Base-by-base conservation (phyloP, 108 stramenopile genomes). In the Fistulifera pelliculosa region DNA sequence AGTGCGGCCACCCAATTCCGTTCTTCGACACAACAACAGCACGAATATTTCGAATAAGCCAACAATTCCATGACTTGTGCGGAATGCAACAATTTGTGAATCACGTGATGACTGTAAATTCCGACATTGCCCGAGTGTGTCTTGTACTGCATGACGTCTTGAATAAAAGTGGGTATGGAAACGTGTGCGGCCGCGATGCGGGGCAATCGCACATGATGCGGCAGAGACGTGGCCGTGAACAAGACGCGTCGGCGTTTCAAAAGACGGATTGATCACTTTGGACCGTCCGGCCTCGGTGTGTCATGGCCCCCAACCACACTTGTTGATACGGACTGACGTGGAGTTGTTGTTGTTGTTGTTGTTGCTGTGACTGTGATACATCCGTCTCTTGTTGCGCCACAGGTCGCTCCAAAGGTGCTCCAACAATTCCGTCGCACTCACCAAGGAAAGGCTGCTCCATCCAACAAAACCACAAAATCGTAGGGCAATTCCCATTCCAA, bases 21-120 rank as follows among this genome's bases (percentile, higher is more conserved):
- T 59, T 75, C 69, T 49, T 66, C 65, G 15, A 70, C 24, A 42
- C 69, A 75, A 47, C 74, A 70, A 48, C 61, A 75, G 45, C 64
- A 65, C 25, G 63, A 61, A 49, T 75, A 75, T 40, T 75, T 75
- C 16, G 68, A 58, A 22, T 62, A 38, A 35, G 60, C 69, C 47
- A 70, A 70, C 6, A 75, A 28, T 58, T 70, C 38, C 38, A 35
- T 41, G 6, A 60, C 69, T 45, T 57, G 15, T 38, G 60, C 41
- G 12, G 49, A 57, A 3, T 45, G 11, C 3, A 70, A n/a, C 25
- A 75, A 27, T 22, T 38, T 50, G 17, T 62, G 24, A 3, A 75
- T 38, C 0, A 62, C 49, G 16, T 54, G 15, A 25, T 60, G 40
- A 7, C 43, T 43, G 27, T 56, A 75, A 2, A 75, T 52, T 2